Evolutionary conservation across 352 stramenopile genomes (phyloP).

Genomic region (Pythium pyrilobum): DNA sequence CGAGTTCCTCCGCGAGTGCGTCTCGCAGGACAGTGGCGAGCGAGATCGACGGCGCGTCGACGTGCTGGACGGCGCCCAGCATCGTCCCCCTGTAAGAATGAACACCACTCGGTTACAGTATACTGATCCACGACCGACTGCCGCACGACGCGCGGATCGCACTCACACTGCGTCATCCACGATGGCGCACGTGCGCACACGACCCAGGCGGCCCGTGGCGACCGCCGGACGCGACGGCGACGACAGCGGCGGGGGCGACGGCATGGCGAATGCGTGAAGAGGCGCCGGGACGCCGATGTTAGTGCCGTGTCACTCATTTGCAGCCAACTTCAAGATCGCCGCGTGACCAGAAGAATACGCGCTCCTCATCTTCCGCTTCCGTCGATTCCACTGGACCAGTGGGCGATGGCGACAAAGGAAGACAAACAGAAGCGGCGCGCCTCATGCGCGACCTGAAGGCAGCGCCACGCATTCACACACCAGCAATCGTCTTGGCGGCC

Average conservation of each 20-base stretch:
- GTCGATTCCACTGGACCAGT: no score
- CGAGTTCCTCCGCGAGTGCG: constrained; percentile 1
- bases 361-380: no score
- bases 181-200: background rate
- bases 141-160: background rate
- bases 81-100: background rate
- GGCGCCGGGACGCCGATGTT: no score
- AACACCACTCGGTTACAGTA: background rate
- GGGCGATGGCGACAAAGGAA: no score
- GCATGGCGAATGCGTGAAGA: background rate
- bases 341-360: no score
- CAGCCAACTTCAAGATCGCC: background rate
- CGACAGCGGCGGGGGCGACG: background rate
- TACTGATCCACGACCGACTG: background rate
- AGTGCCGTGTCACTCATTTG: background rate
- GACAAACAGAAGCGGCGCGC: no score
- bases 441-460: no score
- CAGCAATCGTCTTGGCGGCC: no score
- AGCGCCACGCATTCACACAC: no score
- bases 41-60: background rate
- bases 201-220: constrained; percentile 11
- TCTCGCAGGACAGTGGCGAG: background rate
- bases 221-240: background rate
- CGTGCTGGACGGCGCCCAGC: constrained; percentile 6
- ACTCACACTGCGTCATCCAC: constrained; percentile 12